Evolutionary conservation across 371 early-diverging fungal genomes (phyloP).

Genomic region (Mucor irregularis): DNA sequence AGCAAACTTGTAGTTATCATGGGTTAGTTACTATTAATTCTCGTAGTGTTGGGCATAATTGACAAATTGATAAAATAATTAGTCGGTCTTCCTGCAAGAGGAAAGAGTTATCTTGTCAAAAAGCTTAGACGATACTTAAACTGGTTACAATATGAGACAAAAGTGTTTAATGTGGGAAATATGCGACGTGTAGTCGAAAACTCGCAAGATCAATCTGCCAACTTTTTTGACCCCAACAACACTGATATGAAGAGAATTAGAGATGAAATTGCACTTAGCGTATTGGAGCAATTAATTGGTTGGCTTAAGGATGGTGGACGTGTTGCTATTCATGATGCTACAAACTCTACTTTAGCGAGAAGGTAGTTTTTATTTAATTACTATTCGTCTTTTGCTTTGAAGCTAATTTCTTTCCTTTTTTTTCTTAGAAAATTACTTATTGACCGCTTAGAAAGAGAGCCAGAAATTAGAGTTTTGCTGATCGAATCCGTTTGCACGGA

Average conservation of each 20-base stretch:
- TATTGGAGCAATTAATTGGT: constrained; percentile 72
- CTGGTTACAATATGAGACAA: constrained; percentile 70
- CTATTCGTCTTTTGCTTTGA: constrained; percentile 21
- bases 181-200: constrained; percentile 63
- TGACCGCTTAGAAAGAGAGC: constrained; percentile 61
- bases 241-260: constrained; percentile 62
- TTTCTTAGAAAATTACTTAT: constrained; percentile 53
- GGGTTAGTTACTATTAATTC: constrained; percentile 57
- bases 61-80: not conserved
- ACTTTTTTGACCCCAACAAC: constrained; percentile 83
- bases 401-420: not conserved
- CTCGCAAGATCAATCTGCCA: constrained; percentile 50
- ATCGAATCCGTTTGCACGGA: constrained; percentile 84
- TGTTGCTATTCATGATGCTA: constrained; percentile 91
- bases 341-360: constrained; percentile 79
- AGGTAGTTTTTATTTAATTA: constrained; percentile 37
- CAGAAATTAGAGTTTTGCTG: constrained; percentile 58
- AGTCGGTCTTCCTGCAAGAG: constrained; percentile 88
- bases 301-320: constrained; percentile 76
- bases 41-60: not conserved
- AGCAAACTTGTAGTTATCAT: constrained; percentile 64
- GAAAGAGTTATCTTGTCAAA: constrained; percentile 88
- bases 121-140: constrained; percentile 78
- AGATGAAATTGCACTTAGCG: constrained; percentile 77
- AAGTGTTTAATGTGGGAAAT: constrained; percentile 88